Conservation (phyloP, 108 stramenopile genomes). For the Craspedostauros australis region DNA sequence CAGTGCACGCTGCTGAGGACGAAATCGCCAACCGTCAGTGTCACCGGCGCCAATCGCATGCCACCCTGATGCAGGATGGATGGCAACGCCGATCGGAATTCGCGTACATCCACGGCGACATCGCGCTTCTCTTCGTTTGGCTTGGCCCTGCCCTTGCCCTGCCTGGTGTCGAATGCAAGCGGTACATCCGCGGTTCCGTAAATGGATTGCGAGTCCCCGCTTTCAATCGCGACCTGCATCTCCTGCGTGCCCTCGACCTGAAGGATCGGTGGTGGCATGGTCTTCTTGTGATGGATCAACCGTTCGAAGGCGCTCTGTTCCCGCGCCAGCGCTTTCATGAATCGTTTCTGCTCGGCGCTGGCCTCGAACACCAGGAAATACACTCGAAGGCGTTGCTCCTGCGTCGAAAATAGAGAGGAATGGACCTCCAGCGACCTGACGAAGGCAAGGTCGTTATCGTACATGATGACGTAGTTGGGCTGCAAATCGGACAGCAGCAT, state of each 20-base stretch:
- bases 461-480: conserved; percentile 83
- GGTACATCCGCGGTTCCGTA: conserved; percentile 70
- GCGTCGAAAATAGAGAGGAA: conserved; percentile 25
- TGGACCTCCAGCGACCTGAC: conserved; percentile 87
- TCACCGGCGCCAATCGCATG: conserved; percentile 84
- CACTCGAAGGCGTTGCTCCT: conserved; percentile 54
- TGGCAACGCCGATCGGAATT: conserved; percentile 94
- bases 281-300: conserved; percentile 89
- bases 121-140: conserved; percentile 46
- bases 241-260: conserved; percentile 67
- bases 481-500: conserved; percentile 71
- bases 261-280: conserved; percentile 73
- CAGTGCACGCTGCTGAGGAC: conserved; percentile 94
- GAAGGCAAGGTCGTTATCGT: conserved; percentile 85
- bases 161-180: conserved; percentile 71
- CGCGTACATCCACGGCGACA: conserved; percentile 94
- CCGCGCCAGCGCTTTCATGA: conserved; percentile 73
- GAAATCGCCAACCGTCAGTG: conserved; percentile 93
- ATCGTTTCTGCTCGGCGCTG: conserved; percentile 94
- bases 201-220: conserved; percentile 46
- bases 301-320: conserved; percentile 91
- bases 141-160: conserved; percentile 53
- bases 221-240: conserved; percentile 66
- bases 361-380: conserved; percentile 91
- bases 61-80: conserved; percentile 94